Conservation (phyloP, 768 basidiomycete genomes). For the Mycena indigotica region DNA sequence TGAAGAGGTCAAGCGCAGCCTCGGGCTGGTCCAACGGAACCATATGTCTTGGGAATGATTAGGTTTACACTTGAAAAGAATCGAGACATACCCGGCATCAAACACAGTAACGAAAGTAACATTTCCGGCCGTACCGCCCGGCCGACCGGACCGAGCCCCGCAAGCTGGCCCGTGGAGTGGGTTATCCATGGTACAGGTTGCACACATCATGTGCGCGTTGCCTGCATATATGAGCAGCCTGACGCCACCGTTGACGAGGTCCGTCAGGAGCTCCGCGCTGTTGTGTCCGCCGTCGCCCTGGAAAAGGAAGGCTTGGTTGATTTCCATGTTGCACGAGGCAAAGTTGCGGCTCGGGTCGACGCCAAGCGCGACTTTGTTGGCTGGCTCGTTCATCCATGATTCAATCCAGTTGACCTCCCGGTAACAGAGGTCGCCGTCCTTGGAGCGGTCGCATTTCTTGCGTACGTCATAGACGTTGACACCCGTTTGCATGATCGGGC, state of each 20-base stretch:
- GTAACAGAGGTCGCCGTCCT: constrained; percentile 78
- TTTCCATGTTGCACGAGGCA: constrained; percentile 72
- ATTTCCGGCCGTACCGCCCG: constrained; percentile 76
- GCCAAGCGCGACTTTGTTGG: constrained; percentile 78
- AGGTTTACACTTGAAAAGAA: not conserved
- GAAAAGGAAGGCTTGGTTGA: constrained; percentile 78
- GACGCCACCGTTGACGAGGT: constrained; percentile 81
- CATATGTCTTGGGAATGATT: constrained; percentile 64
- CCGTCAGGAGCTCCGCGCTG: constrained; percentile 74
- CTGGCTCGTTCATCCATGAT: constrained; percentile 78
- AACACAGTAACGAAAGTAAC: constrained; percentile 78
- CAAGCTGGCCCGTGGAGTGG: constrained; percentile 50
- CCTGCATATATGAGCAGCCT: constrained; percentile 89
- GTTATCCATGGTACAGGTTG: constrained; percentile 60
- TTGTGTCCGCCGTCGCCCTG: constrained; percentile 91
- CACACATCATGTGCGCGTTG: constrained; percentile 85
- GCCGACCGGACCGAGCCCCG: constrained; percentile 74
- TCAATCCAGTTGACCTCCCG: constrained; percentile 86
- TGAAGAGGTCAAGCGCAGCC: too few relatives aligned
- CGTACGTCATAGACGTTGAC: constrained; percentile 91
- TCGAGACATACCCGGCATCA: constrained; percentile 71
- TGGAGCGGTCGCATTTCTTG: constrained; percentile 65
- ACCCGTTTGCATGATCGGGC: constrained; percentile 69
- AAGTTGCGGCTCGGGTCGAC: constrained; percentile 62
- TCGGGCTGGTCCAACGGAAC: constrained; percentile 91